Conservation (phyloP, 2,329 filamentous ascomycete species). For the Calonectria pauciramosa region DNA sequence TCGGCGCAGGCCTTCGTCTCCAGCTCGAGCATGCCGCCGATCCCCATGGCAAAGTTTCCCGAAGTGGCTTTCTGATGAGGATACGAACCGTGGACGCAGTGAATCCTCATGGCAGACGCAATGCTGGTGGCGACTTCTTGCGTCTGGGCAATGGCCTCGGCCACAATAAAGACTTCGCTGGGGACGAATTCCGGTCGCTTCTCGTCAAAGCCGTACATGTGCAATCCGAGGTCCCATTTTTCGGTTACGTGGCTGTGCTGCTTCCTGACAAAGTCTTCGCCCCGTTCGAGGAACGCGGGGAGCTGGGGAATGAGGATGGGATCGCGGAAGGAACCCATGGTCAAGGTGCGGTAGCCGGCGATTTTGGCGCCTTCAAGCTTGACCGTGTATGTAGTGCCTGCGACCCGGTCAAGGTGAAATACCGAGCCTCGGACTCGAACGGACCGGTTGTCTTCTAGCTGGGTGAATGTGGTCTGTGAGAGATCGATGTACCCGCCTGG, state of each 20-base stretch:
- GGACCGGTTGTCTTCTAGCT: background rate
- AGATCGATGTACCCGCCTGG: constrained; percentile 56
- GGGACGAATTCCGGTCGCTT: background rate
- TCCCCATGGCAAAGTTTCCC: constrained; percentile 8
- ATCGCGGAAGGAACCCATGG: constrained; percentile 7
- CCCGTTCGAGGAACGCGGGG: background rate
- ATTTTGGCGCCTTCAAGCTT: constrained; percentile 5
- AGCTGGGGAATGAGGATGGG: constrained; percentile 14
- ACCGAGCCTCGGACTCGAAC: background rate
- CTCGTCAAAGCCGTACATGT: constrained; percentile 1
- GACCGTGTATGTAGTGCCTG: background rate
- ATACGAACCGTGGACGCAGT: background rate
- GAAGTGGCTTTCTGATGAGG: constrained; percentile 1
- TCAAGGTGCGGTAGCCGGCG: constrained; percentile 1
- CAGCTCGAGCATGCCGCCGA: background rate
- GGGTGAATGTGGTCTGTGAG: background rate
- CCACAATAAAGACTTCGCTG: background rate
- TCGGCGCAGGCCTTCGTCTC: constrained; percentile 10
- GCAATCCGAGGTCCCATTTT: background rate
- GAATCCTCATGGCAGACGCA: constrained; percentile 2
- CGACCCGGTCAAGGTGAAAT: background rate
- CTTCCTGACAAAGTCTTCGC: background rate
- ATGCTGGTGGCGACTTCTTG: constrained; percentile 2
- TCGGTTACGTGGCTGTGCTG: background rate
- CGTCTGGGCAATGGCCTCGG: background rate